Percentiles rank a stretch among this genome's conserved stretches.
Conservation (phyloP, 768 basidiomycete genomes). For the Bullera alba region DNA sequence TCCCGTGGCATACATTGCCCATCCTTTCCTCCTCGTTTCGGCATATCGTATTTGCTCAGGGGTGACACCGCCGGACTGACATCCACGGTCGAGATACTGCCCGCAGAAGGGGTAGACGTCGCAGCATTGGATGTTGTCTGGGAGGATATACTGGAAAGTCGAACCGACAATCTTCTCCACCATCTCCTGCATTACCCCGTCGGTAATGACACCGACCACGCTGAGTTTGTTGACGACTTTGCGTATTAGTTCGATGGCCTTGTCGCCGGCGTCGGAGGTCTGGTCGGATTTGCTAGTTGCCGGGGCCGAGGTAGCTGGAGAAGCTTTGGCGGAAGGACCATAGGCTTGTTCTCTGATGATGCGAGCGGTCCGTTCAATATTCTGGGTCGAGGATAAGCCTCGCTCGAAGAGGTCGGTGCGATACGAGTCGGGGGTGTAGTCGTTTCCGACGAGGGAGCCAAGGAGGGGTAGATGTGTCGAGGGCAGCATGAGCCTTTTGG, state of each 20-base stretch:
- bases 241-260: constrained; percentile 34
- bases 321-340: constrained; percentile 6
- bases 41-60: not conserved
- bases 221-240: constrained; percentile 27
- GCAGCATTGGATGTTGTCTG: constrained; percentile 22
- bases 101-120: constrained; percentile 31
- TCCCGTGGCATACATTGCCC: constrained; percentile 15
- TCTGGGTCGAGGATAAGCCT: constrained; percentile 6
- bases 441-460: constrained; percentile 40
- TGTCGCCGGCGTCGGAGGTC: constrained; percentile 30
- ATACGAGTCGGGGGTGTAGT: constrained; percentile 32
- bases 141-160: constrained; percentile 40
- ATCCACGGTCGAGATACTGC: constrained; percentile 12
- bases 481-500: constrained; percentile 35
- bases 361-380: constrained; percentile 40
- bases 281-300: not conserved
- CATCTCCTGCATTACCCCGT: constrained; percentile 21
- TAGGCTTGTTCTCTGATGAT: constrained; percentile 35
- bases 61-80: constrained; percentile 5
- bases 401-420: constrained; percentile 29
- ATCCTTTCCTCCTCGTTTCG: constrained; percentile 9
- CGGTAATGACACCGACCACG: constrained; percentile 23
- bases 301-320: not conserved
- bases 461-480: constrained; percentile 36
- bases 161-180: constrained; percentile 40